Base-by-base conservation (phyloP, 768 basidiomycete species). In the Suillus brevipes region DNA sequence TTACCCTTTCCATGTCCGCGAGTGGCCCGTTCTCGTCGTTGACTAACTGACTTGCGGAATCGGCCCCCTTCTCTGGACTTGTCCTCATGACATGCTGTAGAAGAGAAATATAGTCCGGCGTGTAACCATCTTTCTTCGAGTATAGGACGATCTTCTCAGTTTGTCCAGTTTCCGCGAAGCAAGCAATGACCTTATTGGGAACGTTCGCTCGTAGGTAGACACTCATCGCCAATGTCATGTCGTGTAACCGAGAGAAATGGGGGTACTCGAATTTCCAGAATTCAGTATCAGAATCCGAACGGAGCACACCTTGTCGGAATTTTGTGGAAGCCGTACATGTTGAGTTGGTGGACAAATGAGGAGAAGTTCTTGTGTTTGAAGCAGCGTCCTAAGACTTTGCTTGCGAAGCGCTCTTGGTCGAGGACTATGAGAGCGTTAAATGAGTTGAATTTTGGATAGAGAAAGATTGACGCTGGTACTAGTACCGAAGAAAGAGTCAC, bases 281-380 rank as follows among this genome's bases (percentile, higher is more conserved):
- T 72, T 96, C 94, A 55, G 85, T 87, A 67, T 90, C 91, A 61
- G 85, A 82, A 64, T 95, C 93, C 74, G 87, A 85, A 73, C 89
- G 91, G 67, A 98, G 84, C 34, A 94, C 95, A 55, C 96, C 95
- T 76, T 97, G 93, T 72, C 97, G 95, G 96, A 56, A 98, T 94
- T 79, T 96, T 96, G 80, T 94, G 93, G 77, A 96, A 97, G 34
- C 94, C 94, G 72, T 95, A 97, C 92, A 96, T 96, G 83, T 97
- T 96, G 68, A 96, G 84, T 74, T 97, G 95, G 68, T 95, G 88
- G 62, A 96, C 94, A 75, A 97, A 97, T 72, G 91, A 93, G 14
- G 92, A 94, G 78, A 97, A 99, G 75, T 97, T 97, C 66, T 91
- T 89, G 79, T 99, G 97, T 76, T 99, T 99, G 87, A 98, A 99